Evolutionary conservation across 371 early-diverging fungal species (phyloP), one percentile per base, ranked within the genome.

Genomic region (Batkoa obscura): DNA sequence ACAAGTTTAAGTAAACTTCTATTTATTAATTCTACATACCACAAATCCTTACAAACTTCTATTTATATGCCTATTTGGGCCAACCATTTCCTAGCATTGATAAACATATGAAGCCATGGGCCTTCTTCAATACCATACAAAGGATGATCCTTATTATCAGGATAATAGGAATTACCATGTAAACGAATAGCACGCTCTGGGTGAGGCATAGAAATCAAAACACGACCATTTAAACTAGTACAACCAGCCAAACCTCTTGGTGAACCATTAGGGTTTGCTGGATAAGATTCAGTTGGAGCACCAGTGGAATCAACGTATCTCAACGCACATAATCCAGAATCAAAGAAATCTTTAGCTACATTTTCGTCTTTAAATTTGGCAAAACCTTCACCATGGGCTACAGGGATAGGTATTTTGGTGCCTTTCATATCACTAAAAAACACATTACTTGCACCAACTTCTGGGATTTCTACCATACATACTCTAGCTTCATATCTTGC

Each of bases 301-400:
- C 86, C 88, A 67, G 83, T 73, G 69, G 87, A 82, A 59, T 89
- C 87, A n/a, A 90, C 86, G 66, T 82, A 96, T 32, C 72, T 69
- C 1, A 78, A 68, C 3, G 84, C 82, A 10, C 74, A 62, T 43
- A 83, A 66, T 1, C 71, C 65, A 52, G 73, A 58, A n/a, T 62
- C 62, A 13, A 67, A 59, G 53, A 81, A 77, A 2, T 60, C 57
- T 32, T 66, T 56, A 47, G 72, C 63, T 36, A 71, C 72, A 2
- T 61, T 69, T 0, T 60, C 58, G 37, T 57, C 56, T 3, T 68
- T 72, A 68, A 92, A 94, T 52, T 78, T 74, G 30, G 90, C 90
- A 38, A 83, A 76, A 49, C 97, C 97, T 75, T 97, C 97, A 57
- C 94, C 95, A 63, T 97, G 97, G 9, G 97, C 90, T 2, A 92